Conservation (phyloP, 1,284 basidiomycete species). For the Malassezia equina region DNA sequence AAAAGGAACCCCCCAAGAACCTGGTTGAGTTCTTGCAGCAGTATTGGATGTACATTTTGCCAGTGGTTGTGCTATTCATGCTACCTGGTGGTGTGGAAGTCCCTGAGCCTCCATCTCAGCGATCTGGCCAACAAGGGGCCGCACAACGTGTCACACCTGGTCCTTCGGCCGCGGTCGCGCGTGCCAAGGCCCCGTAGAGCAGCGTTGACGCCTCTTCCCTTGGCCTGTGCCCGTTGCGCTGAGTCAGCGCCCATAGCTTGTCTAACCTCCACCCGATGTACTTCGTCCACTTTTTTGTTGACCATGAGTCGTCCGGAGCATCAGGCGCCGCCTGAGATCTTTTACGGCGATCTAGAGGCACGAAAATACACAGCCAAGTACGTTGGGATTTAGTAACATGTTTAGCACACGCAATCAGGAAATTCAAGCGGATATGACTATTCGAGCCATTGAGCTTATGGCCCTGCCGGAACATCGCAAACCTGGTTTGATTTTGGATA, state of each 20-base stretch:
- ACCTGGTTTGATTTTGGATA: conserved; percentile 65
- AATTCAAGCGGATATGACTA: conserved; percentile 96
- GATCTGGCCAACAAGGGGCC: neutral
- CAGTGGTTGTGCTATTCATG: conserved; percentile 23
- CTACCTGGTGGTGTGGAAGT: conserved; percentile 24
- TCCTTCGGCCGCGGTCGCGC: neutral
- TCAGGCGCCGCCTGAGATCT: conserved; percentile 90
- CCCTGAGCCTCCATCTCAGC: neutral
- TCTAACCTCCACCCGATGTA: neutral
- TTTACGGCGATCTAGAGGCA: conserved; percentile 90
- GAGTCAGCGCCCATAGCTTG: neutral
- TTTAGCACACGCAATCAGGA: conserved; percentile 72
- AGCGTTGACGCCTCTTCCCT: neutral
- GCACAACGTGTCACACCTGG: conserved; percentile 3
- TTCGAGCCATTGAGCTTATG: conserved; percentile 82
- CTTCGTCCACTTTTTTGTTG: neutral
- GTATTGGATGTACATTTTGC: conserved; percentile 35
- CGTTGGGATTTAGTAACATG: conserved; percentile 28
- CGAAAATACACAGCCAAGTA: conserved; percentile 94
- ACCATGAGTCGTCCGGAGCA: conserved; percentile 89
- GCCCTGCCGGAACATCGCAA: conserved; percentile 56
- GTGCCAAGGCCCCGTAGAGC: neutral
- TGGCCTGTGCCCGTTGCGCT: neutral
- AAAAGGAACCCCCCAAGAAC: conserved; percentile 21
- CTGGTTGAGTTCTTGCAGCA: conserved; percentile 25